These are phyloP conservation scores for Zarea fungicola DNA, from an alignment of 2,329 filamentous ascomycete species.

Conservation along the genomic window DNA sequence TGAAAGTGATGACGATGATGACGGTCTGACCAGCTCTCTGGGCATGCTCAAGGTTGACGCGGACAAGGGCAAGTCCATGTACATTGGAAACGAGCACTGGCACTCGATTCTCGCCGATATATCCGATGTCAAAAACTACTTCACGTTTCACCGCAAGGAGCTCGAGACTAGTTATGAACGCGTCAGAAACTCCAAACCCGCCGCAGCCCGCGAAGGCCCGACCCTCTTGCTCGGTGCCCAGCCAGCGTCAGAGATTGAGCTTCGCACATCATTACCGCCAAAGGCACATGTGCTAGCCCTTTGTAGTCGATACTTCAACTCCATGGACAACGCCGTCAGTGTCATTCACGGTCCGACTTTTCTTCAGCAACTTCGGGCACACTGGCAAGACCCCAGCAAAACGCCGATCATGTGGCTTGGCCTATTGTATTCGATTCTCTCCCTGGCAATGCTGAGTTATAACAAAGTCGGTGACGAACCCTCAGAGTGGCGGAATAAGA, in stretches of 20 bases:
- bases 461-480: slow-evolving; percentile 76
- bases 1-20: slow-evolving; percentile 66
- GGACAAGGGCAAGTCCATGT: slow-evolving; percentile 73
- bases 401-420: slow-evolving; percentile 75
- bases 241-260: slow-evolving; percentile 66
- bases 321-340: slow-evolving; percentile 63
- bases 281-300: slow-evolving; percentile 80
- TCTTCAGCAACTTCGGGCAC: slow-evolving; percentile 59
- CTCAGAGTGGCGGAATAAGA: slow-evolving; percentile 66
- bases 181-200: slow-evolving; percentile 63
- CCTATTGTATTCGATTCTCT: slow-evolving; percentile 70
- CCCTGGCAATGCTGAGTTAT: slow-evolving; percentile 73
- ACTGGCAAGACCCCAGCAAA: slow-evolving; percentile 69
- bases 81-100: slow-evolving; percentile 81
- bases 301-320: slow-evolving; percentile 87
- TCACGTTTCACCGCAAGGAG: slow-evolving; percentile 79
- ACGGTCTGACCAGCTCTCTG: slow-evolving; percentile 64
- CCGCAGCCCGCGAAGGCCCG: slow-evolving; percentile 57
- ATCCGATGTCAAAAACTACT: slow-evolving; percentile 90
- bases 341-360: slow-evolving; percentile 84
- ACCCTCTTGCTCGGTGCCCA: slow-evolving; percentile 74
- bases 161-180: slow-evolving; percentile 75
- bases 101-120: slow-evolving; percentile 76
- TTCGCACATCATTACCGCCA: slow-evolving; percentile 73
- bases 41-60: slow-evolving; percentile 78